Conservation (phyloP, 225 moss, liverwort and hornwort genomes). For the Polytrichum commune region DNA sequence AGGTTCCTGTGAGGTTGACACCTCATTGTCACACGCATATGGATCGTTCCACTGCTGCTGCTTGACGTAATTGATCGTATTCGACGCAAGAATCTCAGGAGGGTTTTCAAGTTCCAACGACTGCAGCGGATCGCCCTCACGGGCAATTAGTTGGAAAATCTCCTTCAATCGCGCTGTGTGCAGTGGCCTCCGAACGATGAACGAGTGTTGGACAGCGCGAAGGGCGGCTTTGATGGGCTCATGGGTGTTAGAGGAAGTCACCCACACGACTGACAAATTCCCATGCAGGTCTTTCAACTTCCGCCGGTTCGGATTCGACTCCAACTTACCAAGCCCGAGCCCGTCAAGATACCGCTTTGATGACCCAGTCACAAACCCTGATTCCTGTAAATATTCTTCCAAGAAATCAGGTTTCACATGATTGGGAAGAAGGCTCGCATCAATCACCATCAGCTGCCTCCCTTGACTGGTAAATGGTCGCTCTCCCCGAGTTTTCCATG, state of each 20-base stretch:
- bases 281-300: constrained; percentile 12
- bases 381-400: constrained; percentile 41
- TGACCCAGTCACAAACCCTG: constrained; percentile 25
- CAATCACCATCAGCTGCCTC: constrained; percentile 32
- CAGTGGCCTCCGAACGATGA: constrained; percentile 51
- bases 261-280: constrained; percentile 46
- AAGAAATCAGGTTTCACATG: constrained; percentile 20
- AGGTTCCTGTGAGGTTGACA: constrained; percentile 20
- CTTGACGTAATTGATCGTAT: constrained; percentile 31
- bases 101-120: constrained; percentile 12
- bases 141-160: constrained; percentile 42
- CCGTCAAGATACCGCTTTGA: constrained; percentile 22
- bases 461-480: constrained; percentile 15
- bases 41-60: constrained; percentile 46
- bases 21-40: constrained; percentile 29
- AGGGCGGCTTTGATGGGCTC: constrained; percentile 49
- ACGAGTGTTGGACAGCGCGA: constrained; percentile 41
- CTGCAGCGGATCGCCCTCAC: constrained; percentile 11
- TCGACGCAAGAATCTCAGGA: constrained; percentile 23
- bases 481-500: constrained; percentile 28
- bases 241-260: constrained; percentile 51
- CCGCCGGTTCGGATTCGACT: constrained; percentile 15
- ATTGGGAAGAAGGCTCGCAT: constrained; percentile 32
- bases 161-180: constrained; percentile 62
- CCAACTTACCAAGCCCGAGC: constrained; percentile 30